Base-by-base conservation (phyloP, 345 rosid species). In the Leavenworthia alabamica region DNA sequence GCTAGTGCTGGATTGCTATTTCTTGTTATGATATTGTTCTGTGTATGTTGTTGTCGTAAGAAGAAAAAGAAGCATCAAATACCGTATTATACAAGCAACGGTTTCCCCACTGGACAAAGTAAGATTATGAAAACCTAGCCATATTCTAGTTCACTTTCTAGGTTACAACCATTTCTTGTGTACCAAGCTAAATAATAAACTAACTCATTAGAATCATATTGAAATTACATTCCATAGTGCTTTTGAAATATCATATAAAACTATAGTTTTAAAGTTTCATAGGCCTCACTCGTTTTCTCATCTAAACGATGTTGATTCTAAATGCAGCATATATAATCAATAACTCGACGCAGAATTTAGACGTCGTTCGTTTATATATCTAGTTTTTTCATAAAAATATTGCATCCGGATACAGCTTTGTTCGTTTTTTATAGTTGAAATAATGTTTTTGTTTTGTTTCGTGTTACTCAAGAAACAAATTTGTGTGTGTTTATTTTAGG, bases 1-100 rank as follows among this genome's bases (percentile, higher is more conserved):
- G 81, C 52, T 32, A 77, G 79, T 27, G 86, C 60, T 14, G 80
- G 60, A 35, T 23, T 88, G 42, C 29, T 85, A 47, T n/a, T 85
- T 31, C 59, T 82, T 43, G 59, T 75, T 8, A 41, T 79, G 60
- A n/a, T 85, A 7, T 55, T 69, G 52, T 57, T 63, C 33, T 45
- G 79, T 16, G 72, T 79, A 13, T 63, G 80, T 39, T 65, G 78
- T 57, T 72, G 75, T 32, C 81, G 77, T 44, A 88, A 78, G 78
- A 85, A 60, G 80, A 81, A 70, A 57, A 75, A 65, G 62, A 41
- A 56, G 19, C 44, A 71, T 49, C 74, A 68, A 6, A 68, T 73
- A 71, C 68, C 71, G 1, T 72, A 72, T 41, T 72, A 62, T 32
- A 26, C 32, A 58, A 33, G 57, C 37, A 65, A 70, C 19, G 67